A percentile compares a stretch with the other conserved stretches of the same genome.
phyloP scores from a whole-genome alignment of 1,284 basidiomycete genomes.

The Pyrrhoderma lamaoense region DNA sequence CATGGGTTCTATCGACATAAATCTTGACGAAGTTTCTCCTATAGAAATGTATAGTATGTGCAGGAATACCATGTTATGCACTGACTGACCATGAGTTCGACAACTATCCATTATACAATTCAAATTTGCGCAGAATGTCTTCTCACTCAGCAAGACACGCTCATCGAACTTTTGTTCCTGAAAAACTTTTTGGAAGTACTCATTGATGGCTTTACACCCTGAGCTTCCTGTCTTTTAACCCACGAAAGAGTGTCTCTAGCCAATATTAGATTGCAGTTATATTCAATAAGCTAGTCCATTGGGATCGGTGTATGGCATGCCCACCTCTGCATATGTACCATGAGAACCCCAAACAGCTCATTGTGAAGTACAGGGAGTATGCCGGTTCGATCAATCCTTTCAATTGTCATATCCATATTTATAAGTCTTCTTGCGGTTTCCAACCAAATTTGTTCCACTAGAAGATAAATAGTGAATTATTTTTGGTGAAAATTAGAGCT shows the following conservation, averaged over 20 bases:
- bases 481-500: background rate
- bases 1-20: background rate
- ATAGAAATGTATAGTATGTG: background rate
- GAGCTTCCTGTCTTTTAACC: background rate
- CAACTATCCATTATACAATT: slow-evolving; percentile 5
- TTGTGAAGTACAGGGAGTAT: background rate
- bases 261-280: too few species aligned
- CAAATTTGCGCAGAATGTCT: slow-evolving; percentile 8
- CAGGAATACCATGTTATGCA: background rate
- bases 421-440: slow-evolving; percentile 8
- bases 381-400: background rate
- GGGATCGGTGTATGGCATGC: background rate
- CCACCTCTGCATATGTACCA: slow-evolving; percentile 5
- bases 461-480: background rate
- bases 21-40: background rate
- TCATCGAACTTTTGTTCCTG: background rate
- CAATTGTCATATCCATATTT: background rate
- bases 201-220: background rate
- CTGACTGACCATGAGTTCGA: background rate
- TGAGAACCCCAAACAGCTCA: slow-evolving; percentile 2
- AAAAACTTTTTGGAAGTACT: background rate
- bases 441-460: slow-evolving; percentile 7
- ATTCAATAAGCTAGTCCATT: background rate
- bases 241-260: slow-evolving; percentile 5
- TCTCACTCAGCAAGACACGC: background rate